Evolutionary conservation across 2,329 filamentous ascomycete genomes (phyloP), one percentile per base, ranked within the genome.

Genomic region (Xylaria digitata): DNA sequence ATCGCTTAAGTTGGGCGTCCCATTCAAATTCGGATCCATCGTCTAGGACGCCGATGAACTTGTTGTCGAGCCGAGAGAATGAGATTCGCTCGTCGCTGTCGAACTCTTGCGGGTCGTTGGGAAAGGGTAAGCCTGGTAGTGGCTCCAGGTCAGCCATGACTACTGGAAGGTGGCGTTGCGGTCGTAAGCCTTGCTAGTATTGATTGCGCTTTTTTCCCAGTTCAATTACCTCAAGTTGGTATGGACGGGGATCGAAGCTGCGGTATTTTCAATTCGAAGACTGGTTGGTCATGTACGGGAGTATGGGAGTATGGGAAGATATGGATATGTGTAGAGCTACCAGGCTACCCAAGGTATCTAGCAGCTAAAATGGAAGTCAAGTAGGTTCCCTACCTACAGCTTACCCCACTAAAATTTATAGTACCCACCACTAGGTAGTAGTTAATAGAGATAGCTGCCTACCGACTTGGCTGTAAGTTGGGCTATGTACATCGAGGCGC

Each of bases 21-120:
- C 91, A 97, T 78, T 94, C 92, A 81, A 90, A 97, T 78, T 97
- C 94, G 68, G 89, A 87, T 59, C 93, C 93, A 76, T 96, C 90
- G 54, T 94, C 92, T 64, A 92, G 91, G 68, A 97, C 94, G 7
- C 96, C 88, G 60, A 96, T 87, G 81, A 90, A 95, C 77, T 93
- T 95, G 75, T 89, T 85, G 79, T 95, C 91, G 68, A 93, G 84
- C 77, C 88, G 92, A n/a, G 92, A 95, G 81, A 91, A 97, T 6
- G 93, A 95, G 75, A 97, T 92, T 73, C 94, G 91, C 32, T 92
- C 87, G 77, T 97, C 94, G 65, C 82, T 82, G 74, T 91, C 89
- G 77, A 97, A 96, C 54, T 91, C 86, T 63, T 87, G 84, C 15
- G 86, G 84, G 64, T 92, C 82, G 19, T 83, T 87, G 23, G 88